Base-by-base conservation (phyloP, 352 stramenopile species). In the Blastocystis sp. region DNA sequence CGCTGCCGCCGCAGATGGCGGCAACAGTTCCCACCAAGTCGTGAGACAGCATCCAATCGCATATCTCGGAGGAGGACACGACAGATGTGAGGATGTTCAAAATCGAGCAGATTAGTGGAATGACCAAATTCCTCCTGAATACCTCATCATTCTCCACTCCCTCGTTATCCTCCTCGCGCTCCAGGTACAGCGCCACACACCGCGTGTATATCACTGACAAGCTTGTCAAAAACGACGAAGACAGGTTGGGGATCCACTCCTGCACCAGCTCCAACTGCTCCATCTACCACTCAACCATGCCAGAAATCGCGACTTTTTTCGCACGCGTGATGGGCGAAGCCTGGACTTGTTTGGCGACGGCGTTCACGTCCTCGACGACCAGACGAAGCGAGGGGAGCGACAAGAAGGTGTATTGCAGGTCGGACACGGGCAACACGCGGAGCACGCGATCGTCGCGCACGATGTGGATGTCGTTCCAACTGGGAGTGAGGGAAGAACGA, bases 381-480 rank as follows among this genome's bases (percentile, higher is more conserved):
- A 81, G 37, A 9, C 31, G 55, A 10, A 85, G 74, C 24, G 74
- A 69, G 9, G 51, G 2, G 31, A 85, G 59, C 12, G 74, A 85
- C 4, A 85, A 10, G 51, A 62, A 61, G 16, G 51, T 51, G 45
- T 50, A 85, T 13, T n/a, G 37, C 41, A 67, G 33, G 4, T 29
- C 12, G 6, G 31, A 51, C 6, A 45, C 1, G 21, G 55, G 12
- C 9, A 85, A 21, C 19, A 62, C 45, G 13, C 24, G 24, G 9
- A 85, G 50, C 6, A 85, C 12, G 12, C 31, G 3, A 24, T 66
- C 74, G 19, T 85, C 41, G 24, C 61, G 74, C 12, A 67, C 24
- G 9, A 85, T 37, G 45, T 85, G 74, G 26, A 85, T 50, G 29
- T 66, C 29, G 26, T 66, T 12, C 74, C 74, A 85, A 21, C 74